phyloP scores from a whole-genome alignment of 108 stramenopile species.

The Bacterosira constricta region DNA sequence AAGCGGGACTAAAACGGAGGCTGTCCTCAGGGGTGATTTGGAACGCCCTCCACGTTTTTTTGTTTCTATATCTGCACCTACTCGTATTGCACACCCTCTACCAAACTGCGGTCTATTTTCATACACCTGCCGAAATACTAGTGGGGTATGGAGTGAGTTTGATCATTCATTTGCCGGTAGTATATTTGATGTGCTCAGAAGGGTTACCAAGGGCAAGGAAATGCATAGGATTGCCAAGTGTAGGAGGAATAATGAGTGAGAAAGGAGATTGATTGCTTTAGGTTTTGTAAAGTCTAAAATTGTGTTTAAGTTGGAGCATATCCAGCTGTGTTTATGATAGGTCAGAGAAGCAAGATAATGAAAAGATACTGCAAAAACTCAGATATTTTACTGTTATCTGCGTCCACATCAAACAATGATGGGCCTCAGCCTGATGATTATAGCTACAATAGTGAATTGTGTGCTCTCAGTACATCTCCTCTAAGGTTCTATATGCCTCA shows the following conservation, averaged over 20 bases:
- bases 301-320: too few relatives aligned
- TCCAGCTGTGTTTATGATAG: too few relatives aligned
- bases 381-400: too few relatives aligned
- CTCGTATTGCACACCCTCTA: conserved; percentile 63
- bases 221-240: conserved; percentile 33
- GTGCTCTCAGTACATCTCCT: conserved; percentile 4
- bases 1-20: neutral
- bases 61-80: conserved; percentile 69
- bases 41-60: conserved; percentile 32
- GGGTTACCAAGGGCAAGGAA: conserved; percentile 3
- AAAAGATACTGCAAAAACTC: too few relatives aligned
- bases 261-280: conserved; percentile 25
- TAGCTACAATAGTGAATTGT: too few relatives aligned
- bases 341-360: too few relatives aligned
- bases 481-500: conserved; percentile 49
- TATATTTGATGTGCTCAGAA: conserved; percentile 45
- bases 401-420: too few relatives aligned
- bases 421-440: too few relatives aligned
- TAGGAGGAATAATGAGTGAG: neutral
- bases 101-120: conserved; percentile 80
- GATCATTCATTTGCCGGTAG: conserved; percentile 68
- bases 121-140: conserved; percentile 66
- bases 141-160: conserved; percentile 73
- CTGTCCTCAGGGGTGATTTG: neutral
- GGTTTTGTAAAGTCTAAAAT: too few relatives aligned